Conservation (phyloP, 768 basidiomycete species). For the Phylloporus sp. region DNA sequence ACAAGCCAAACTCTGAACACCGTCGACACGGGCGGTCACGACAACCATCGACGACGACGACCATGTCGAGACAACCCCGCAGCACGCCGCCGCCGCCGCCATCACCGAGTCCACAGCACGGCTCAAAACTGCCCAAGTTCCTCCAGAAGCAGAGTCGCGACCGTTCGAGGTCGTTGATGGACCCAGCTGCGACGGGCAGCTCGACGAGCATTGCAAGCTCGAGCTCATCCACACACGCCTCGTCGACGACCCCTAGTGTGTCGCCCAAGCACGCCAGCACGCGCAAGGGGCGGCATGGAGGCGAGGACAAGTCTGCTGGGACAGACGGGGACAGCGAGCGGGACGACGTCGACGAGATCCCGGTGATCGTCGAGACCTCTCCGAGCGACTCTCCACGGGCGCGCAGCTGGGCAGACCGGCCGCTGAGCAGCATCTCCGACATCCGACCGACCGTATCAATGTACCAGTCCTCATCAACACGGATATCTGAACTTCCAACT, state of each 20-base stretch:
- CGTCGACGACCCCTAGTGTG: conserved; percentile 30
- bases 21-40: conserved; percentile 16
- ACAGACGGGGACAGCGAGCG: conserved; percentile 32
- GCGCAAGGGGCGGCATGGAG: conserved; percentile 37
- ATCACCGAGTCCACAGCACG: conserved; percentile 38
- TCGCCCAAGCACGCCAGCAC: conserved; percentile 19
- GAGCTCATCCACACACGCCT: conserved; percentile 34
- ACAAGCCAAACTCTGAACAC: conserved; percentile 27
- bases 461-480: conserved; percentile 44
- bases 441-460: conserved; percentile 44
- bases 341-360: conserved; percentile 46
- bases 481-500: conserved; percentile 67
- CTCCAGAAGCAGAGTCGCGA: conserved; percentile 63
- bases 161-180: conserved; percentile 52
- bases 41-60: neutral
- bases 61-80: conserved; percentile 49
- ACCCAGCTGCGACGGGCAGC: conserved; percentile 34
- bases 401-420: conserved; percentile 55
- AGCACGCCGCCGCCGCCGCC: conserved; percentile 39
- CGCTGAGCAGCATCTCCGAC: conserved; percentile 42
- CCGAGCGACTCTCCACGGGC: conserved; percentile 44
- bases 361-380: conserved; percentile 57
- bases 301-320: conserved; percentile 20
- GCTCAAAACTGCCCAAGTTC: conserved; percentile 63
- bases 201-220: conserved; percentile 39